Conservation (phyloP, 1,139 yeast species). For the Kodamaea plutei region DNA sequence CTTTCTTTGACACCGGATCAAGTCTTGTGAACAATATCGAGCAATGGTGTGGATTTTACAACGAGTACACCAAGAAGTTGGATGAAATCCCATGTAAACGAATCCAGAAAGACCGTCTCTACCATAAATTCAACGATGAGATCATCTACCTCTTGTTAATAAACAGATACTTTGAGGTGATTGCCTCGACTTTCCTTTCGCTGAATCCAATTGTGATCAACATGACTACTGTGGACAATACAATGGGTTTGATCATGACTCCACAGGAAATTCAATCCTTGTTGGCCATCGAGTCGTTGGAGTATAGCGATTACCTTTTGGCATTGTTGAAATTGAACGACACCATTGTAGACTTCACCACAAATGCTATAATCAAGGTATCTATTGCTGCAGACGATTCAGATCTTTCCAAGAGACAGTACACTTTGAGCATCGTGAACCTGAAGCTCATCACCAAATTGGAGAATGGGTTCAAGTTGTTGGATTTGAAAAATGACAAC, state of each 20-base stretch:
- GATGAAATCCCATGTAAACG: constrained; percentile 13
- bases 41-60: constrained; percentile 3
- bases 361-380: constrained; percentile 22
- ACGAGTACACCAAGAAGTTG: constrained; percentile 3
- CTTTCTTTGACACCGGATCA: constrained; percentile 4
- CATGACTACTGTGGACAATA: constrained; percentile 5
- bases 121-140: constrained; percentile 21
- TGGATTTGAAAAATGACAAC: constrained; percentile 29
- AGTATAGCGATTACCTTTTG: constrained; percentile 21
- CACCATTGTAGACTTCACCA: constrained; percentile 27
- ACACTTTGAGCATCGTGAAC: constrained; percentile 22
- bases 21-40: constrained; percentile 1
- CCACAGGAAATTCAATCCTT: constrained; percentile 16
- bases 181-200: constrained; percentile 11
- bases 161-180: constrained; percentile 18
- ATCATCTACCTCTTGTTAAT: constrained; percentile 17
- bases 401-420: constrained; percentile 12
- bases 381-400: constrained; percentile 14
- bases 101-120: constrained; percentile 19
- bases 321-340: constrained; percentile 24
- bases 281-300: constrained; percentile 14
- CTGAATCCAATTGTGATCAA: constrained; percentile 3
- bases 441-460: constrained; percentile 23
- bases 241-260: constrained; percentile 17
- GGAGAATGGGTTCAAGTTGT: constrained; percentile 26